Percentiles rank a stretch among this genome's conserved stretches.
phyloP scores from a whole-genome alignment of 2,329 filamentous ascomycete species.

The Monosporascus sp. region DNA sequence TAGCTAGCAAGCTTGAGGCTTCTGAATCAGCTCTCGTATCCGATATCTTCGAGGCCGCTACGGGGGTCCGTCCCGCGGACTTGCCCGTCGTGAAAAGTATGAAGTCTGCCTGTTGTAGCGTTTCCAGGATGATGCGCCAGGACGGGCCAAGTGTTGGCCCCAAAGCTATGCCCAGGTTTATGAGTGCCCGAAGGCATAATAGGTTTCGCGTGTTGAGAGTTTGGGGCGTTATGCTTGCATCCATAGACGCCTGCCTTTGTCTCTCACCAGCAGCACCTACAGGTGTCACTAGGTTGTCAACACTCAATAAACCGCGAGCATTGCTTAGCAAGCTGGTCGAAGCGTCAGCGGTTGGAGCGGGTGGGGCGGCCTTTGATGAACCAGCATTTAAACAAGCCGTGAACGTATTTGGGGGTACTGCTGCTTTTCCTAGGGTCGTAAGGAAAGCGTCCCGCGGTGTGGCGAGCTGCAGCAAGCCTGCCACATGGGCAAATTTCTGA shows the following conservation, averaged over 20 bases:
- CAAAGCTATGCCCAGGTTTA: conserved; percentile 94
- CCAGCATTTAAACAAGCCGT: conserved; percentile 54
- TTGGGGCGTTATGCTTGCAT: conserved; percentile 38
- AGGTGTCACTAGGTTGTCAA: conserved; percentile 63
- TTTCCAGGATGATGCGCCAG: conserved; percentile 90
- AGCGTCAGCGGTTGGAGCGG: conserved; percentile 45
- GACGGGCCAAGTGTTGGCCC: conserved; percentile 80
- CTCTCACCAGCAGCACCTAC: conserved; percentile 53
- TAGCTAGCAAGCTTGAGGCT: conserved; percentile 48
- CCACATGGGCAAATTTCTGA: conserved; percentile 92
- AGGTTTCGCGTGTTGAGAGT: conserved; percentile 83
- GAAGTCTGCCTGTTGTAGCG: conserved; percentile 86
- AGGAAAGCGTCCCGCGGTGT: conserved; percentile 93
- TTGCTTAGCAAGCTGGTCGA: conserved; percentile 61
- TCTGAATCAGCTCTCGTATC: conserved; percentile 50
- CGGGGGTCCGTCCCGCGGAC: conserved; percentile 44
- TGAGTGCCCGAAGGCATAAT: conserved; percentile 78
- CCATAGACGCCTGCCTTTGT: conserved; percentile 54
- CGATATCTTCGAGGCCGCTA: conserved; percentile 37
- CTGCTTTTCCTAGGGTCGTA: conserved; percentile 88
- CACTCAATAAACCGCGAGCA: conserved; percentile 66
- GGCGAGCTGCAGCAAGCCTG: conserved; percentile 75
- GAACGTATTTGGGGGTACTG: conserved; percentile 76
- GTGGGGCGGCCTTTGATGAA: conserved; percentile 35
- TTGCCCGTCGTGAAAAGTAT: conserved; percentile 66